A percentile compares a stretch with the other conserved stretches of the same genome.
These are phyloP conservation scores for Xylaria curta DNA, from an alignment of 495 filamentous ascomycete species.

Conservation along the genomic window DNA sequence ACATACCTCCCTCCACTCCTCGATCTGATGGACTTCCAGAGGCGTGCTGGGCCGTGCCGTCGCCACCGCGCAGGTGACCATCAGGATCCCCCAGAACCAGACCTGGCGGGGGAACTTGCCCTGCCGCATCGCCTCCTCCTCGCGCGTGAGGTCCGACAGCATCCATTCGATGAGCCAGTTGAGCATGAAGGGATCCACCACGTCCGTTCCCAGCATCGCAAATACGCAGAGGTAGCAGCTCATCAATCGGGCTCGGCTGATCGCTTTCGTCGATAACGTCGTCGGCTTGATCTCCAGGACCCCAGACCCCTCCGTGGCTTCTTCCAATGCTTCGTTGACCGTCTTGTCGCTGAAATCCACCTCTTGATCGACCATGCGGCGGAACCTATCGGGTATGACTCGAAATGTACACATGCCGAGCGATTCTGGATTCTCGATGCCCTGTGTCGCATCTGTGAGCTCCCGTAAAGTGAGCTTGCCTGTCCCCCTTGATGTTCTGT, in stretches of 20 bases:
- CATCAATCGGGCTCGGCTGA: slow-evolving; percentile 26
- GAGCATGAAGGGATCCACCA: slow-evolving; percentile 29
- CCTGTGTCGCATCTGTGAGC: slow-evolving; percentile 21
- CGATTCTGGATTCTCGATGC: slow-evolving; percentile 29
- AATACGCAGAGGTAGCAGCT: slow-evolving; percentile 29
- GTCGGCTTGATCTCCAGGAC: slow-evolving; percentile 23
- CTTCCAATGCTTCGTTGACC: slow-evolving; percentile 26
- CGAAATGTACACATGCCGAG: slow-evolving; percentile 29
- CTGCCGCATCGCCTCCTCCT: slow-evolving; percentile 28
- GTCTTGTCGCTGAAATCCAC: slow-evolving; percentile 26
- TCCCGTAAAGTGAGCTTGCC: slow-evolving; percentile 27
- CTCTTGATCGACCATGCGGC: slow-evolving; percentile 25
- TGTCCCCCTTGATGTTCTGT: slow-evolving; percentile 26
- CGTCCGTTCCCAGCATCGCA: slow-evolving; percentile 26
- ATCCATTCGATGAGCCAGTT: slow-evolving; percentile 31
- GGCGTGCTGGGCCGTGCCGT: slow-evolving; percentile 27
- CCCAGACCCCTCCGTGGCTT: slow-evolving; percentile 7
- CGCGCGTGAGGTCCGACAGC: slow-evolving; percentile 27
- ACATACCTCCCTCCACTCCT: slow-evolving; percentile 28
- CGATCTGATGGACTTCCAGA: slow-evolving; percentile 26
- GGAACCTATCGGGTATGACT: slow-evolving; percentile 26
- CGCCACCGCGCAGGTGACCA: slow-evolving; percentile 28
- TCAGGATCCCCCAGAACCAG: slow-evolving; percentile 30
- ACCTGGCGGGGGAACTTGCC: slow-evolving; percentile 29
- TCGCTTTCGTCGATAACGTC: slow-evolving; percentile 24